phyloP scores from a whole-genome alignment of 116 monocot species.

The Iris pallida region DNA sequence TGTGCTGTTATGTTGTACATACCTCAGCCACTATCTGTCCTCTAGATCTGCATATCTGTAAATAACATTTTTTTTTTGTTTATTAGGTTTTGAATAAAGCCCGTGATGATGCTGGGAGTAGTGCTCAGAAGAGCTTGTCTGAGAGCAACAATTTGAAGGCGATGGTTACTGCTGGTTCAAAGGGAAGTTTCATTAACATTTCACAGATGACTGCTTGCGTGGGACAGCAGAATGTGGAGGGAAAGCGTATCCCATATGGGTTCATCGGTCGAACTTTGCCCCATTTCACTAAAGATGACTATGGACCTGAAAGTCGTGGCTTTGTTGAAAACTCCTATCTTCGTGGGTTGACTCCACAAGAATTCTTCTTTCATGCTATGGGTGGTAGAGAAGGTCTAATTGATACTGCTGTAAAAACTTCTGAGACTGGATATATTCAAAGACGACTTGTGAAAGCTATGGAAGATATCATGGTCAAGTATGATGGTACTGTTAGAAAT shows the following conservation, averaged over 20 bases:
- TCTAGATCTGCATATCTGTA: not conserved
- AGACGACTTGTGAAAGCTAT: constrained; percentile 96
- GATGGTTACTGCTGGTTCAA: constrained; percentile 98
- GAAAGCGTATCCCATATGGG: constrained; percentile 95
- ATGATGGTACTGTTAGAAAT: constrained; percentile 98
- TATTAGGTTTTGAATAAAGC: constrained; percentile 93
- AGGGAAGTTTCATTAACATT: constrained; percentile 98
- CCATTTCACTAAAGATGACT: constrained; percentile 94
- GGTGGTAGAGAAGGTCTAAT: constrained; percentile 99
- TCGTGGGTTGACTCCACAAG: constrained; percentile 95
- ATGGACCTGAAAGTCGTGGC: constrained; percentile 98
- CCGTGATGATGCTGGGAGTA: constrained; percentile 96
- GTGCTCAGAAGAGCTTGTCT: constrained; percentile 96
- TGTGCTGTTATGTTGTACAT: constrained; percentile 3
- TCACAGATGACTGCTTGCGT: constrained; percentile 99
- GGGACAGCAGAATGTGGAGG: constrained; percentile 99
- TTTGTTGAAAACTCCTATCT: constrained; percentile 99
- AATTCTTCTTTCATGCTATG: constrained; percentile 99
- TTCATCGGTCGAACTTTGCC: constrained; percentile 89
- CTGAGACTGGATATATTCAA: constrained; percentile 98
- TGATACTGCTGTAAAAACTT: constrained; percentile 98
- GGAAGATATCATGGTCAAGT: constrained; percentile 99
- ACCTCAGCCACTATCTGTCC: not conserved
- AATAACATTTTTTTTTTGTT: constrained; percentile 5
- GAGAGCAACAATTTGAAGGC: constrained; percentile 98